Evolutionary conservation across 2,329 filamentous ascomycete genomes (phyloP).

Genomic region (Botrytis pseudocinerea): DNA sequence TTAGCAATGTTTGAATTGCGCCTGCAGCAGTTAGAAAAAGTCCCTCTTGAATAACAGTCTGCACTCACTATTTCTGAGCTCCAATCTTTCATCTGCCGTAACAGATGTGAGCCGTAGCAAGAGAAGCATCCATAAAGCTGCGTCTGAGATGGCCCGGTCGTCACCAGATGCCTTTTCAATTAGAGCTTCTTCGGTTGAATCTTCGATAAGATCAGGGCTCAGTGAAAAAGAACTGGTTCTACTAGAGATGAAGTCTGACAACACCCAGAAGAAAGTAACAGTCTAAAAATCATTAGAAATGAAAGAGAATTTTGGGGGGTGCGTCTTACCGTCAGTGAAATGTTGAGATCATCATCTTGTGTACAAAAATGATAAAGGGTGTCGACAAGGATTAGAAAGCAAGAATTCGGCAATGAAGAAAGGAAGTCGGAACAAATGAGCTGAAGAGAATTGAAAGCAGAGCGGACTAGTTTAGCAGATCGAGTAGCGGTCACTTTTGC

Average conservation of each 20-base stretch:
- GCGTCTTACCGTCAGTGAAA: conserved; percentile 79
- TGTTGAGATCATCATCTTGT: conserved; percentile 90
- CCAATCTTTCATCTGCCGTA: conserved; percentile 69
- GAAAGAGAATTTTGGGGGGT: conserved; percentile 7
- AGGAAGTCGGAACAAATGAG: conserved; percentile 95
- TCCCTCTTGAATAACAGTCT: neutral
- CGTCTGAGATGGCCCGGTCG: conserved; percentile 61
- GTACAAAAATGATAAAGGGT: conserved; percentile 86
- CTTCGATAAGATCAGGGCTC: conserved; percentile 55
- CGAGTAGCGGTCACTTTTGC: conserved; percentile 46
- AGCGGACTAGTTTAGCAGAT: conserved; percentile 76
- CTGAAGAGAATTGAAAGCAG: conserved; percentile 86
- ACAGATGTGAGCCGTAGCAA: conserved; percentile 70
- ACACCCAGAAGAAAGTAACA: conserved; percentile 93
- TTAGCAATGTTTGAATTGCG: conserved; percentile 84
- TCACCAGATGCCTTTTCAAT: conserved; percentile 59
- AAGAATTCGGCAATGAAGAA: conserved; percentile 67
- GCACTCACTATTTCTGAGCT: conserved; percentile 70
- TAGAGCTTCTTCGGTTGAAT: conserved; percentile 57
- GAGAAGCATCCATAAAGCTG: conserved; percentile 77
- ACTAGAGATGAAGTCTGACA: conserved; percentile 80
- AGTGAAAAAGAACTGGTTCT: conserved; percentile 60
- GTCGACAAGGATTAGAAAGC: conserved; percentile 76
- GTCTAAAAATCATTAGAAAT: conserved; percentile 53
- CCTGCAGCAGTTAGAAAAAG: conserved; percentile 46